Conservation (phyloP, 2,329 filamentous ascomycete species). For the Phyllosticta citrichinensis region DNA sequence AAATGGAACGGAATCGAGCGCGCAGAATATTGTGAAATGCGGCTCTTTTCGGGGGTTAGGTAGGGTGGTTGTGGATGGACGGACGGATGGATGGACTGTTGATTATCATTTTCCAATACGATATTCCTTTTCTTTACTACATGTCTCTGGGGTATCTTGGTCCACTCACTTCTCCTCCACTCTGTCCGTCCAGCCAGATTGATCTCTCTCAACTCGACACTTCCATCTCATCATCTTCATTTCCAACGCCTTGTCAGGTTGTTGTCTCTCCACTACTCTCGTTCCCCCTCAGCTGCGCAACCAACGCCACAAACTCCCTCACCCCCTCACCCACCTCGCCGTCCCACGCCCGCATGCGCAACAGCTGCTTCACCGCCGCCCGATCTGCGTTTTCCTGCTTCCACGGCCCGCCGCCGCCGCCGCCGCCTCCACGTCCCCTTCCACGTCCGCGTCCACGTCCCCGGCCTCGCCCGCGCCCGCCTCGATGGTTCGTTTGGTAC, state of each 20-base stretch:
- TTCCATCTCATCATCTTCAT: neutral
- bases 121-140: neutral
- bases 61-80: neutral
- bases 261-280: neutral
- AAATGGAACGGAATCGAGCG: neutral
- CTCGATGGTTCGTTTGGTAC: neutral
- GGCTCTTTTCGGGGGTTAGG: neutral
- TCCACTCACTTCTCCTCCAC: no score
- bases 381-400: constrained; percentile 5
- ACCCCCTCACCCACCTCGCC: constrained; percentile 1
- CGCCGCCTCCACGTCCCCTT: neutral
- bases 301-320: constrained; percentile 7
- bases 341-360: neutral
- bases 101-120: no score
- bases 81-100: neutral
- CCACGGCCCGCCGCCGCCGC: neutral
- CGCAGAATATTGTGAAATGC: constrained; percentile 14
- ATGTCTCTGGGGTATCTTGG: neutral
- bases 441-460: neutral
- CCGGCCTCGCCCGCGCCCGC: neutral
- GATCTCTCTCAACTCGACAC: no score
- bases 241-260: no score
- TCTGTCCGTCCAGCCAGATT: no score
- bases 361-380: neutral
- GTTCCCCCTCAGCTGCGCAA: neutral